These are phyloP conservation scores for Arthrobotrys iridis DNA, from an alignment of 2,329 filamentous ascomycete species.

Conservation along the genomic window DNA sequence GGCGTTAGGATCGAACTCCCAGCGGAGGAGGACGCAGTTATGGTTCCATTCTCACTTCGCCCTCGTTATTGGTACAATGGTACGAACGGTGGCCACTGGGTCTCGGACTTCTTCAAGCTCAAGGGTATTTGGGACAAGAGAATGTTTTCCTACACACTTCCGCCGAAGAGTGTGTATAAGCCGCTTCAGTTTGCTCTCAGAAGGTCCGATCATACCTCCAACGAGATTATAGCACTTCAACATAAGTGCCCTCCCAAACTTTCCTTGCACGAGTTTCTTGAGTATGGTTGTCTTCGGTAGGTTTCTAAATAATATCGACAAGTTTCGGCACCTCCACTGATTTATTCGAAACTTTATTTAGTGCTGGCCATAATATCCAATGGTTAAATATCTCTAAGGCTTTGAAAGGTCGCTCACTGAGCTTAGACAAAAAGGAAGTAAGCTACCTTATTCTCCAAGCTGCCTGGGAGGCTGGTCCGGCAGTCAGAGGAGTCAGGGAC, in stretches of 20 bases:
- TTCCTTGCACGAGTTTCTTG: constrained; percentile 67
- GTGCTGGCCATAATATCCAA: constrained; percentile 65
- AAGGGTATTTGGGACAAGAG: constrained; percentile 43
- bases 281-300: constrained; percentile 61
- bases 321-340: constrained; percentile 43
- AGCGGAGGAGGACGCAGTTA: constrained; percentile 61
- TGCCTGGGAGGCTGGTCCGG: constrained; percentile 65
- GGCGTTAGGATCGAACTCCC: constrained; percentile 57
- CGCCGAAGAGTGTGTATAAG: constrained; percentile 57
- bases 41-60: constrained; percentile 64
- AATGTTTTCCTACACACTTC: constrained; percentile 63
- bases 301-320: neutral
- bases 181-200: constrained; percentile 58
- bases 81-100: constrained; percentile 54
- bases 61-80: constrained; percentile 61
- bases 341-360: constrained; percentile 59
- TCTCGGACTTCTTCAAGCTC: constrained; percentile 53
- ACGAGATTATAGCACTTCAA: constrained; percentile 67
- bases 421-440: constrained; percentile 67
- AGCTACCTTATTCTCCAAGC: constrained; percentile 66
- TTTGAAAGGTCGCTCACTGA: constrained; percentile 64
- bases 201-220: constrained; percentile 61
- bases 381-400: constrained; percentile 70
- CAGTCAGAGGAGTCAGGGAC: neutral
- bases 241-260: constrained; percentile 65